Percentiles rank a stretch among this genome's conserved stretches.
Evolutionary conservation across 148 eudicot genomes (phyloP).

Genomic region (Chenopodium berlandieri): DNA sequence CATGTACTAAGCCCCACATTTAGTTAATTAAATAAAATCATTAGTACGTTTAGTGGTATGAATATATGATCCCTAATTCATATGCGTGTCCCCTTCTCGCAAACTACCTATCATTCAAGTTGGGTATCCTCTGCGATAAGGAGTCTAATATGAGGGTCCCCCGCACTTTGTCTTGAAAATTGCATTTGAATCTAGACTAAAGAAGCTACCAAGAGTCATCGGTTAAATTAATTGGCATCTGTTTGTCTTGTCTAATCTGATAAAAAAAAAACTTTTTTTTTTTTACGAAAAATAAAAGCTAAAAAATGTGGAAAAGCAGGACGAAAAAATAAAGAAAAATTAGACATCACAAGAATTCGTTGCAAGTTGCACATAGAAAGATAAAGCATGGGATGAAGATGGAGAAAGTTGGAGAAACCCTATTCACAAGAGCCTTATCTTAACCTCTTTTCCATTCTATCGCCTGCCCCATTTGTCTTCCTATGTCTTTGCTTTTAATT

Average conservation of each 20-base stretch:
- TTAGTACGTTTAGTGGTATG: too few relatives aligned
- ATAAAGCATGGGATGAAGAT: constrained; percentile 27
- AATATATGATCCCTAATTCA: background rate
- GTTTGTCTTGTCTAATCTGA: constrained; percentile 1
- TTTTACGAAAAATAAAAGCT: background rate
- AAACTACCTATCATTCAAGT: too few relatives aligned
- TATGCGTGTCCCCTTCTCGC: background rate
- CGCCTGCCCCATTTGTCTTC: constrained; percentile 16
- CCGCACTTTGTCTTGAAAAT: background rate
- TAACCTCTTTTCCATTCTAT: constrained; percentile 14
- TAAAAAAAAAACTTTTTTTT: background rate
- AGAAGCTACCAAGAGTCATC: background rate
- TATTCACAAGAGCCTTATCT: constrained; percentile 31
- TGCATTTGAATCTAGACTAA: background rate
- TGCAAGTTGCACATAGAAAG: constrained; percentile 23
- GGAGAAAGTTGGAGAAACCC: constrained; percentile 32
- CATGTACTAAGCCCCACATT: background rate
- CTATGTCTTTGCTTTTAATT: constrained; percentile 1
- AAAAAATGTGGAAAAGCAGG: background rate
- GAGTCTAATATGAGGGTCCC: background rate
- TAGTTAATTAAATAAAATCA: too few relatives aligned
- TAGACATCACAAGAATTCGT: background rate
- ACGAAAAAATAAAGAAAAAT: background rate
- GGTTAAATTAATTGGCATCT: background rate
- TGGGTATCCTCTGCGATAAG: too few relatives aligned